These are phyloP conservation scores for Diaporthe sp. DNA, from an alignment of 2,329 filamentous ascomycete genomes.

Conservation along the genomic window DNA sequence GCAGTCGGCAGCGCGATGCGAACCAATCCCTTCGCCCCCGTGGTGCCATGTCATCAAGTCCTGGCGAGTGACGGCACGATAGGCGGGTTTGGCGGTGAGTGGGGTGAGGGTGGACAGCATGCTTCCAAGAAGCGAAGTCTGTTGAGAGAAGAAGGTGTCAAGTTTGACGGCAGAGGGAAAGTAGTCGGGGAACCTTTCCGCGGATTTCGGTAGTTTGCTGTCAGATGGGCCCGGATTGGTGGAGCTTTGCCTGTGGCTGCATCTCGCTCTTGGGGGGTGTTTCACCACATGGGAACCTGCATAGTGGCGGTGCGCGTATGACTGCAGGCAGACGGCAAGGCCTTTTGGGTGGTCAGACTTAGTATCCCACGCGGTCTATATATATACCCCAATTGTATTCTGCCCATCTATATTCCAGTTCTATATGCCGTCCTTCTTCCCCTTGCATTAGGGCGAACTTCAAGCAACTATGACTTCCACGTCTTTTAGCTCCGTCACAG, in stretches of 20 bases:
- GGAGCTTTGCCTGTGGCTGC: background rate
- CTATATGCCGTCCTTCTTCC: background rate
- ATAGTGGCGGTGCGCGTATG: background rate
- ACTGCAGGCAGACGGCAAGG: background rate
- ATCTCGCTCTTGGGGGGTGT: conserved; percentile 3
- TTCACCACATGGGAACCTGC: conserved; percentile 4
- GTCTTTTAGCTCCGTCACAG: conserved; percentile 58
- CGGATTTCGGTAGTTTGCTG: background rate
- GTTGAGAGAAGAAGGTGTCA: conserved; percentile 5
- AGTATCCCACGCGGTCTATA: background rate
- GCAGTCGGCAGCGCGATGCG: conserved; percentile 24
- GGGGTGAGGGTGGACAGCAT: conserved; percentile 18
- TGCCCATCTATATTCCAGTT: background rate
- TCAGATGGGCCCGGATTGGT: conserved; percentile 9
- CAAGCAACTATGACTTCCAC: conserved; percentile 34
- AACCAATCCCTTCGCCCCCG: background rate
- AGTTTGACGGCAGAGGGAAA: conserved; percentile 16
- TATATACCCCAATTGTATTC: background rate
- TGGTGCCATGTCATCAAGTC: conserved; percentile 6
- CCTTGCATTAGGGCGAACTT: background rate
- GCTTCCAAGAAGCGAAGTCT: conserved; percentile 6
- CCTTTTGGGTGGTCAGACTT: conserved; percentile 11
- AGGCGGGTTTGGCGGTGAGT: conserved; percentile 1
- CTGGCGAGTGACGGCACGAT: conserved; percentile 8
- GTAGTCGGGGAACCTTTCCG: background rate